Base-by-base conservation (phyloP, 192 early-diverging fungal genomes). In the Podila epicladia region DNA sequence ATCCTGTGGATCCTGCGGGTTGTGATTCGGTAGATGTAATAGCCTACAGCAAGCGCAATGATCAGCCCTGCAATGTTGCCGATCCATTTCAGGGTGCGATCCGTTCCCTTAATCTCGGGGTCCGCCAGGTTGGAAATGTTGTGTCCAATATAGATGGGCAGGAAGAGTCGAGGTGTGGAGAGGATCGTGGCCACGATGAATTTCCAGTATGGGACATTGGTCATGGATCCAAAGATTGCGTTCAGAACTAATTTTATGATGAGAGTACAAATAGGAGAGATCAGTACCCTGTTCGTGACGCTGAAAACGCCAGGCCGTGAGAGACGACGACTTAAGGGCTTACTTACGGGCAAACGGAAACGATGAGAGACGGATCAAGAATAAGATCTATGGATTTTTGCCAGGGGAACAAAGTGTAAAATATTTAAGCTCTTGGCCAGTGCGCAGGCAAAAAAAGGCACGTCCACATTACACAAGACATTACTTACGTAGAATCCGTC, bases 291-390 rank as follows among this genome's bases (percentile, higher is more conserved):
- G 31, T 26, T 9, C 13, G 58, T 33, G 26, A 12, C 2, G 1
- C 24, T 45, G 24, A 6, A 31, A 49, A n/a, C 2, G 19, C 48
- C 29, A 38, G 8, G 13, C 19, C n/a, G 19, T n/a, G 51, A 62
- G 38, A 3, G 20, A 17, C 4, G 11, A n/a, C 7, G 12, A 13
- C 0, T 13, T 12, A 15, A 15, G 12, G 8, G 4, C 8, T 12
- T 19, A 45, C 68, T 37, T 45, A 72, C 75, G 57, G 13, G 75
- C 75, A 55, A 72, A 72, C 17, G 75, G 75, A 19, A 78, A 72
- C 31, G 75, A 78, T 3, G 75, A 78, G 19, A 78, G 59, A 4
- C 75, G 75, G 31, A 78, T 78, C 58, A 78, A 55, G 51, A 78
- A 72, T 20, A 78, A 19, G 26, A 78, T 64, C 75, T 78, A 72